Conservation (phyloP, 768 basidiomycete genomes). For the Multifurca ochricompacta region DNA sequence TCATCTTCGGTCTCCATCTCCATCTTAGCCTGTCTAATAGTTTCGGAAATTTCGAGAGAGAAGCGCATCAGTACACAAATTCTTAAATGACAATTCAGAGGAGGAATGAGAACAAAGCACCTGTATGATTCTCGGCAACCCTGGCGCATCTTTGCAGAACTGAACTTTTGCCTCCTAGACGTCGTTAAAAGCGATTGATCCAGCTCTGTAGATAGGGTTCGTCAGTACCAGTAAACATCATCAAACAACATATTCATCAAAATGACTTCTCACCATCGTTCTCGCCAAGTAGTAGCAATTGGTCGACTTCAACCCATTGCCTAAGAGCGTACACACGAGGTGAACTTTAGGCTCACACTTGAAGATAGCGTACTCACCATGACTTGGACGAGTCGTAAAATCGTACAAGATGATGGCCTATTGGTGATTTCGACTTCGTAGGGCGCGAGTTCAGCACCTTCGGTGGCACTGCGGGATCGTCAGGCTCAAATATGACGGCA, state of each 20-base stretch:
- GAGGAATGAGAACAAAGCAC: slow-evolving; percentile 34
- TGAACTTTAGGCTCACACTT: neutral
- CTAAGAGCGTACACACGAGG: slow-evolving; percentile 32
- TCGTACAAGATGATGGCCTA: slow-evolving; percentile 55
- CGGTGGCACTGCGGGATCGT: slow-evolving; percentile 41
- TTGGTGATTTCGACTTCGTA: slow-evolving; percentile 31
- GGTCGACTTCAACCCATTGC: slow-evolving; percentile 52
- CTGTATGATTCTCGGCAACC: slow-evolving; percentile 56
- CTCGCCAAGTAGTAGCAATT: slow-evolving; percentile 62
- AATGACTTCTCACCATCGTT: slow-evolving; percentile 52
- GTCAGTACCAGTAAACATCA: too few species aligned
- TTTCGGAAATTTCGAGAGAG: too few species aligned
- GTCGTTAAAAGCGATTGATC: slow-evolving; percentile 55
- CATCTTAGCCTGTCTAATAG: slow-evolving; percentile 15
- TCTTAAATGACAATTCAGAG: neutral
- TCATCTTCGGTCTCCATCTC: slow-evolving; percentile 18
- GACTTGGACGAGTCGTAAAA: slow-evolving; percentile 67
- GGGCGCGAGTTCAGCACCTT: slow-evolving; percentile 28
- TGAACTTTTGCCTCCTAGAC: slow-evolving; percentile 55
- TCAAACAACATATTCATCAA: too few species aligned
- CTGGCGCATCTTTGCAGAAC: slow-evolving; percentile 38
- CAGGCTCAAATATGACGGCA: slow-evolving; percentile 62
- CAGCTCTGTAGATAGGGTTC: slow-evolving; percentile 38
- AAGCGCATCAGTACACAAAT: neutral
- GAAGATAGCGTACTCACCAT: slow-evolving; percentile 38